Conservation (phyloP, 2,329 filamentous ascomycete genomes). For the Sporothrix dimorphospora region DNA sequence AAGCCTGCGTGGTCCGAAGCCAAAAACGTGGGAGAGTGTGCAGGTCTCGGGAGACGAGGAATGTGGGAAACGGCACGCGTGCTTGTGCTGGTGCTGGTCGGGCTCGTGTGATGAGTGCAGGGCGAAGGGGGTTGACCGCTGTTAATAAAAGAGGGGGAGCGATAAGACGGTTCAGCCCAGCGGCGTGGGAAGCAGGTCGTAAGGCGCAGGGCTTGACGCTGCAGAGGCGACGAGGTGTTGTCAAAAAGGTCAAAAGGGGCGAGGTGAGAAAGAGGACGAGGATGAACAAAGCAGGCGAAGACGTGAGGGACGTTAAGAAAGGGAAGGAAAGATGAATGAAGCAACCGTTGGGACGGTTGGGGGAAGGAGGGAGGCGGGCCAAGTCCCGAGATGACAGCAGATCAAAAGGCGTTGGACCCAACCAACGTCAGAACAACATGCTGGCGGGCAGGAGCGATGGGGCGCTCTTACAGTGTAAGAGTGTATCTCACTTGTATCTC, state of each 20-base stretch:
- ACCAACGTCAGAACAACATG: neutral
- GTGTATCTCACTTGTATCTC: neutral
- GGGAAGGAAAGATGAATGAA: neutral
- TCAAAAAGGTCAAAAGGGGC: neutral
- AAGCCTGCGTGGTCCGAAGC: neutral
- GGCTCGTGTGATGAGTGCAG: slow-evolving; percentile 20
- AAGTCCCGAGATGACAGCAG: slow-evolving; percentile 20
- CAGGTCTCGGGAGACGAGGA: slow-evolving; percentile 17
- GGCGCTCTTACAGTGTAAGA: neutral
- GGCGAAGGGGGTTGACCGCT: slow-evolving; percentile 13
- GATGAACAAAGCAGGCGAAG: neutral
- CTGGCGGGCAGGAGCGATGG: slow-evolving; percentile 8
- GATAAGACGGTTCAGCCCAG: slow-evolving; percentile 21
- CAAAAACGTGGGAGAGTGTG: slow-evolving; percentile 9
- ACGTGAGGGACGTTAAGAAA: neutral
- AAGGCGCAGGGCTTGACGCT: neutral
- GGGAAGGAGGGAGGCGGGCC: slow-evolving; percentile 8
- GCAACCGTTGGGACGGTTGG: slow-evolving; percentile 9
- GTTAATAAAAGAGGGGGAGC: neutral
- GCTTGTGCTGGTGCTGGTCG: neutral
- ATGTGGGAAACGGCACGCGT: neutral
- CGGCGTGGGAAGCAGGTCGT: neutral
- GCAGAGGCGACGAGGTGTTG: neutral
- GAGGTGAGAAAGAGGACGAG: neutral
- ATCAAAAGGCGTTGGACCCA: slow-evolving; percentile 10